A percentile compares a stretch with the other conserved stretches of the same genome.
phyloP scores from a whole-genome alignment of 306 rosid genomes.

The Prunus persica region DNA sequence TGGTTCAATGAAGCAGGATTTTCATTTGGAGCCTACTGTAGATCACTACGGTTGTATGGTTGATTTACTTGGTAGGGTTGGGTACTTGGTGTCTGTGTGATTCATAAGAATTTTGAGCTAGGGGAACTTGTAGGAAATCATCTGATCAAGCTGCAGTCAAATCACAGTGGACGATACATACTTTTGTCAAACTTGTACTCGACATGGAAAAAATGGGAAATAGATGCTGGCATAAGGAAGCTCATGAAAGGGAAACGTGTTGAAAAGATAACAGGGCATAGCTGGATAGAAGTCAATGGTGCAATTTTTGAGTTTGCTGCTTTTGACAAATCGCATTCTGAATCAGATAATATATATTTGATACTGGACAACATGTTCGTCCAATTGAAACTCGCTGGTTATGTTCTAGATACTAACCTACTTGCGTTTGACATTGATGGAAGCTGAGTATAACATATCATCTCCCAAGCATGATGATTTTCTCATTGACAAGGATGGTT shows the following conservation, averaged over 20 bases:
- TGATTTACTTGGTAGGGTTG: slow-evolving; percentile 62
- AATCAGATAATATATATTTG: slow-evolving; percentile 21
- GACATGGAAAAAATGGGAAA: slow-evolving; percentile 56
- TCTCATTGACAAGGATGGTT: neutral
- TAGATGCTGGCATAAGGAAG: slow-evolving; percentile 40
- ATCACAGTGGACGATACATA: slow-evolving; percentile 57
- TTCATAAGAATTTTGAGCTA: slow-evolving; percentile 55
- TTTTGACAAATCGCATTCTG: slow-evolving; percentile 27
- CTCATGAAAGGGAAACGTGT: slow-evolving; percentile 20
- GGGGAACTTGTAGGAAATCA: slow-evolving; percentile 55
- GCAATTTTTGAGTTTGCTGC: slow-evolving; percentile 22
- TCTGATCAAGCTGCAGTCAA: slow-evolving; percentile 44
- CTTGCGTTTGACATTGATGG: slow-evolving; percentile 22
- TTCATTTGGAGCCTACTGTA: slow-evolving; percentile 47
- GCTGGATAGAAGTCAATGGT: slow-evolving; percentile 33
- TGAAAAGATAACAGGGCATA: slow-evolving; percentile 29
- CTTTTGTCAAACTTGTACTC: slow-evolving; percentile 66
- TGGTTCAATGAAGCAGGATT: slow-evolving; percentile 44
- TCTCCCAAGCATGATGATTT: neutral
- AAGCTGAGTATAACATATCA: neutral
- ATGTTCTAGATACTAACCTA: slow-evolving; percentile 10
- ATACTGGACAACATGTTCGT: slow-evolving; percentile 25
- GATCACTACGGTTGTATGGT: slow-evolving; percentile 77
- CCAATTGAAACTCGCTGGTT: slow-evolving; percentile 24
- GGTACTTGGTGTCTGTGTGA: slow-evolving; percentile 58